Conservation (phyloP, 1,284 basidiomycete species). For the Puccinia brachypodii region DNA sequence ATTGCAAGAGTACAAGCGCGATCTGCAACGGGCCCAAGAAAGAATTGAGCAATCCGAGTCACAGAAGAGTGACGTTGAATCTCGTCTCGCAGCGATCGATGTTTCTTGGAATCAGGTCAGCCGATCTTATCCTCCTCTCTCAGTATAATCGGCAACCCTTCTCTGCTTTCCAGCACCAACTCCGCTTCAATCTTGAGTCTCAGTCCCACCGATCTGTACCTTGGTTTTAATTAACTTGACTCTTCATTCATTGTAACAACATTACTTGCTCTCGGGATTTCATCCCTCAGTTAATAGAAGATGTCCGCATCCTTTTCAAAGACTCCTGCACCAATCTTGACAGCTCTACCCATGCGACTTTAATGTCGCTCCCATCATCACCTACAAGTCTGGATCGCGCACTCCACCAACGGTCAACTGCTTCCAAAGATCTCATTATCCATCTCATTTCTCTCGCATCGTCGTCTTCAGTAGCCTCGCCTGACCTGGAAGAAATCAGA, state of each 20-base stretch:
- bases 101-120: constrained; percentile 86
- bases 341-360: constrained; percentile 58
- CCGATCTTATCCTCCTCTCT: constrained; percentile 46
- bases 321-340: constrained; percentile 31
- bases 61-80: constrained; percentile 71
- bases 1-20: constrained; percentile 84
- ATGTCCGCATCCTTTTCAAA: constrained; percentile 66
- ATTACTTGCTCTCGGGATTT: background rate
- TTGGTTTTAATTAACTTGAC: background rate
- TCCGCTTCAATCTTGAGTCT: background rate
- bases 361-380: constrained; percentile 52
- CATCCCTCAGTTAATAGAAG: constrained; percentile 65
- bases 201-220: background rate
- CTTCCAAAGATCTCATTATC: constrained; percentile 45
- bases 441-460: constrained; percentile 48
- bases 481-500: constrained; percentile 44
- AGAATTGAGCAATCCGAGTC: constrained; percentile 44
- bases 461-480: constrained; percentile 35
- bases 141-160: constrained; percentile 24
- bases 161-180: background rate
- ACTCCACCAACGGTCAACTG: constrained; percentile 44
- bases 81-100: constrained; percentile 74
- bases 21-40: constrained; percentile 67
- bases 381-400: constrained; percentile 41
- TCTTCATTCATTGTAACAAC: background rate